phyloP scores from a whole-genome alignment of 257 asterid species.

The Scutellaria baicalensis region DNA sequence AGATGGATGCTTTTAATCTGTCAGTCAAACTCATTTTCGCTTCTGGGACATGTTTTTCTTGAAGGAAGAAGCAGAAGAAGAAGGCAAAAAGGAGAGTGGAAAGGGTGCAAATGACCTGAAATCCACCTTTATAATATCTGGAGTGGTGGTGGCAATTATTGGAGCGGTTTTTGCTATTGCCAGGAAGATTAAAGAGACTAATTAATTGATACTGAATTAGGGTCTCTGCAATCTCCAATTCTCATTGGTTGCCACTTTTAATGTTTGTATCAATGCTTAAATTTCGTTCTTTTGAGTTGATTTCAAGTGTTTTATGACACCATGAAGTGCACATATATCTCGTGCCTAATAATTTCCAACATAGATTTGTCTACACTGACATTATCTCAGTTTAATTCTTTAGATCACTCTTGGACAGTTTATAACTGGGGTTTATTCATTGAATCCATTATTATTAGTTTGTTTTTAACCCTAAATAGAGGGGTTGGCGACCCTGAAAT shows the following conservation, averaged over 20 bases:
- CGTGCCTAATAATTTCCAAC: neutral
- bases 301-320: neutral
- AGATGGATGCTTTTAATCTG: neutral
- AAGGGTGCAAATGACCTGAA: conserved; percentile 21
- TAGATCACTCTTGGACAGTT: no score
- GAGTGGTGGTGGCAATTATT: conserved; percentile 38
- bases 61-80: conserved; percentile 26
- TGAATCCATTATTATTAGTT: no score
- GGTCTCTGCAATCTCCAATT: neutral
- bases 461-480: no score
- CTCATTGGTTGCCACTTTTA: neutral
- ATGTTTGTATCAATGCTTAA: neutral
- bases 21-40: no score
- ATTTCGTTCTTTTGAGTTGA: neutral
- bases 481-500: no score
- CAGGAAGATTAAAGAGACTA: conserved; percentile 38
- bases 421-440: no score
- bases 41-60: neutral
- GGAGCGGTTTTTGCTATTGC: conserved; percentile 46
- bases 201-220: neutral
- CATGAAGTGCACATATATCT: neutral
- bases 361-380: no score
- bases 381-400: no score
- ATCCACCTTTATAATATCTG: conserved; percentile 34
- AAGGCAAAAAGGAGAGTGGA: conserved; percentile 11